phyloP scores from a whole-genome alignment of 148 eudicot genomes.

The Arctostaphylos glauca region DNA sequence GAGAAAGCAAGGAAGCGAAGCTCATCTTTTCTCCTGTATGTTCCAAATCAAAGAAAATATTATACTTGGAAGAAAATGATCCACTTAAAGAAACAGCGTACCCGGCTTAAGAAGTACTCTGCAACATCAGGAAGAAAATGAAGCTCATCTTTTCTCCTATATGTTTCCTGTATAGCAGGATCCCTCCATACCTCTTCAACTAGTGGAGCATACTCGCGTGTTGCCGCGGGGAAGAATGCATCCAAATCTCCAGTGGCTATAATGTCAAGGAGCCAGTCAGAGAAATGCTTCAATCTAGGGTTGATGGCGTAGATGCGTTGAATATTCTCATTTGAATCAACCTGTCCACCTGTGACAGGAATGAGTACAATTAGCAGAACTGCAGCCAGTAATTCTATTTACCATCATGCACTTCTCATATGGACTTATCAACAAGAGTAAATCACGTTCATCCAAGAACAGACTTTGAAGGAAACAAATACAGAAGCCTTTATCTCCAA shows the following conservation, averaged over 20 bases:
- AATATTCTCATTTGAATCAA: conserved; percentile 36
- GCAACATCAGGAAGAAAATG: conserved; percentile 94
- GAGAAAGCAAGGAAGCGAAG: conserved; percentile 66
- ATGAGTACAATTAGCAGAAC: not conserved
- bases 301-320: conserved; percentile 66
- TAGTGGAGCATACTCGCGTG: conserved; percentile 94
- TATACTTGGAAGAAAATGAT: not conserved
- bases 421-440: not conserved
- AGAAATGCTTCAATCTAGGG: conserved; percentile 88
- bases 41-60: conserved; percentile 24
- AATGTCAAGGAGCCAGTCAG: conserved; percentile 94
- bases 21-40: conserved; percentile 74
- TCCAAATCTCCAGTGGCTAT: conserved; percentile 97
- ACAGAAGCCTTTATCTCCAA: conserved; percentile 27
- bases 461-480: not conserved
- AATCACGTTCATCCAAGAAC: not conserved
- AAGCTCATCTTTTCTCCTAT: conserved; percentile 78
- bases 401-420: conserved; percentile 9
- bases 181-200: conserved; percentile 98
- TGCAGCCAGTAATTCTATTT: not conserved
- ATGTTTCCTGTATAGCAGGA: conserved; percentile 91
- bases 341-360: conserved; percentile 41
- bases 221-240: conserved; percentile 95
- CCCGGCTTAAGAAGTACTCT: conserved; percentile 94
- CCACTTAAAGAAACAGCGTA: conserved; percentile 22